Conservation (phyloP, 768 basidiomycete species). For the Cyclocybe cylindracea region DNA sequence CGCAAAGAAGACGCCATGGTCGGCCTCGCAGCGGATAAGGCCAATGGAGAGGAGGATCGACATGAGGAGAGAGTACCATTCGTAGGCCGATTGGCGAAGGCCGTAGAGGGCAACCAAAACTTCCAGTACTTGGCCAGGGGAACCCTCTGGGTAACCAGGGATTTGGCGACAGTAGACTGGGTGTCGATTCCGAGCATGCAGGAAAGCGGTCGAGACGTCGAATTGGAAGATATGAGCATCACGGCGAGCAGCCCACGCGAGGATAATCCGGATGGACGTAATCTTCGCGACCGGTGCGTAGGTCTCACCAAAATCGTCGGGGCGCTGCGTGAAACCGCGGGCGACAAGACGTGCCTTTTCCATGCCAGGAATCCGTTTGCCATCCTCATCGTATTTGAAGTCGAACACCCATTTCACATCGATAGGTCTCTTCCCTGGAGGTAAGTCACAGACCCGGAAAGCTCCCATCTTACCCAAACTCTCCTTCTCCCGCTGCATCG, state of each 20-base stretch:
- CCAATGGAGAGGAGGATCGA: too few relatives aligned
- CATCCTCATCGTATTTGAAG: constrained; percentile 37
- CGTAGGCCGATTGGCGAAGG: too few relatives aligned
- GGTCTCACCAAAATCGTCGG: constrained; percentile 35
- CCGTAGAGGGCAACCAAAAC: too few relatives aligned
- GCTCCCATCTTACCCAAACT: too few relatives aligned
- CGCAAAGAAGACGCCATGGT: constrained; percentile 8
- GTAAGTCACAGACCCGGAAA: too few relatives aligned
- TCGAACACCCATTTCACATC: constrained; percentile 34
- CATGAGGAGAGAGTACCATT: too few relatives aligned
- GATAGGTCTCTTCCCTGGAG: constrained; percentile 26
- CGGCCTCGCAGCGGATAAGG: background rate
- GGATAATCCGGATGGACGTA: constrained; percentile 18
- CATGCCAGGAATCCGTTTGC: constrained; percentile 25
- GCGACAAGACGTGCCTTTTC: too few relatives aligned
- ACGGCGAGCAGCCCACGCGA: constrained; percentile 23
- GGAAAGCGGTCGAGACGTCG: constrained; percentile 29
- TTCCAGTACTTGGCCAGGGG: too few relatives aligned
- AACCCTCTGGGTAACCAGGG: too few relatives aligned
- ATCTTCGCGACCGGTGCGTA: constrained; percentile 30
- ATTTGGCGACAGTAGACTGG: too few relatives aligned
- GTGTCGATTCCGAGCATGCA: constrained; percentile 21
- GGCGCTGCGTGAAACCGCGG: constrained; percentile 24
- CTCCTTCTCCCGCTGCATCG: too few relatives aligned
- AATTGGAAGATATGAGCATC: too few relatives aligned